Percentiles rank a stretch among this genome's conserved stretches.
These are phyloP conservation scores for Hymenoscyphus fraxineus DNA, from an alignment of 2,329 filamentous ascomycete species.

Conservation along the genomic window DNA sequence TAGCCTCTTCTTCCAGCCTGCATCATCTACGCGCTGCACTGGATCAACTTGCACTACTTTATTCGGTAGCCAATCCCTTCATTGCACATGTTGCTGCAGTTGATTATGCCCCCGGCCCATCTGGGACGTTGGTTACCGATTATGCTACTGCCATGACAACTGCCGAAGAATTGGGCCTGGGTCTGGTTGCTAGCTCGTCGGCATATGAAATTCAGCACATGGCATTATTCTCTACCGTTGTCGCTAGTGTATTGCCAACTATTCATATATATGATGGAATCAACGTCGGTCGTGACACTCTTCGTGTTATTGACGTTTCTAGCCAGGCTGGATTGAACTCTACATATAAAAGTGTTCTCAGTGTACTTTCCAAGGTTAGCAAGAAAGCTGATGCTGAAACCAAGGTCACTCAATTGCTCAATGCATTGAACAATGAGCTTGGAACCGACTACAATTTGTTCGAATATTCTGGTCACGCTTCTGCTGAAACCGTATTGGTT, in stretches of 20 bases:
- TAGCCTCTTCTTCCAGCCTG: constrained; percentile 81
- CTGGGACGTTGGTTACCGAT: constrained; percentile 74
- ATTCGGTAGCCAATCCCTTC: constrained; percentile 87
- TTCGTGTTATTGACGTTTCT: constrained; percentile 77
- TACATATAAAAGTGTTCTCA: constrained; percentile 63
- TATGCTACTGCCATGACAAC: constrained; percentile 77
- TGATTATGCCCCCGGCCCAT: constrained; percentile 64
- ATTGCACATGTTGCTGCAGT: constrained; percentile 89
- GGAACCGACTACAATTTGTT: constrained; percentile 91
- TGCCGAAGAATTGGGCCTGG: constrained; percentile 86
- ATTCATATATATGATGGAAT: constrained; percentile 88
- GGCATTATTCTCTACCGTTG: constrained; percentile 78
- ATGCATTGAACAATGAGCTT: constrained; percentile 81
- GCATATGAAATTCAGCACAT: constrained; percentile 94
- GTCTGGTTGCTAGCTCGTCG: constrained; percentile 78
- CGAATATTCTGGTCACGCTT: constrained; percentile 83
- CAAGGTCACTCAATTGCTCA: constrained; percentile 66
- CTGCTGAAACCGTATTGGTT: constrained; percentile 79
- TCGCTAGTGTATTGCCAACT: constrained; percentile 75
- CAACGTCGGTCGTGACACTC: constrained; percentile 75
- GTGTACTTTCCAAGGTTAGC: constrained; percentile 57
- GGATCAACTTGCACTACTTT: constrained; percentile 87
- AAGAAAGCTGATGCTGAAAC: constrained; percentile 70
- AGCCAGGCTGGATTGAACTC: constrained; percentile 66
- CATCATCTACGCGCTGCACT: constrained; percentile 76